A percentile compares a stretch with the other conserved stretches of the same genome.
Evolutionary conservation across 805 yeast species (phyloP).

Genomic region (Candida insectorum): DNA sequence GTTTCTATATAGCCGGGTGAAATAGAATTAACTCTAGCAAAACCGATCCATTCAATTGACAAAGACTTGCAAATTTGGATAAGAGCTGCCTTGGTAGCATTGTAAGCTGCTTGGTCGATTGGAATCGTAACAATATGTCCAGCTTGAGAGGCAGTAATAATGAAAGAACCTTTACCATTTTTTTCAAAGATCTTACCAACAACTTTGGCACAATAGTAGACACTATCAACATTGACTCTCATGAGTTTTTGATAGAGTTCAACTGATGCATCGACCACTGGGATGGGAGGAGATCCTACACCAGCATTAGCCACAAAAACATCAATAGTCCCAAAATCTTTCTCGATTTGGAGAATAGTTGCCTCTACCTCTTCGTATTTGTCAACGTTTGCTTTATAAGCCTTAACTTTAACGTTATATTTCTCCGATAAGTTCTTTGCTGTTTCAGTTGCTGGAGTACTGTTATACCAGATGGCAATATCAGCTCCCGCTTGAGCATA

Average conservation of each 20-base stretch:
- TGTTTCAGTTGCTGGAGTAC: slow-evolving; percentile 22
- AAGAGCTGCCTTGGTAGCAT: slow-evolving; percentile 37
- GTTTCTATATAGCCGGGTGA: slow-evolving; percentile 42
- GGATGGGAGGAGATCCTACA: slow-evolving; percentile 26
- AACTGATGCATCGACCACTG: slow-evolving; percentile 21
- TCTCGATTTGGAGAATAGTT: slow-evolving; percentile 14
- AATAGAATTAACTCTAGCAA: slow-evolving; percentile 37
- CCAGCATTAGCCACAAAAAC: slow-evolving; percentile 31
- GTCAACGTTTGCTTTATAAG: slow-evolving; percentile 28
- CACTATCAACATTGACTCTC: slow-evolving; percentile 22
- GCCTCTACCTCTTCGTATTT: slow-evolving; percentile 18
- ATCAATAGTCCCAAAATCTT: slow-evolving; percentile 23
- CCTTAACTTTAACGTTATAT: slow-evolving; percentile 13
- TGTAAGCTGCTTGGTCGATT: slow-evolving; percentile 34
- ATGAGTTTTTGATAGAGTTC: slow-evolving; percentile 21
- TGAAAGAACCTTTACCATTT: slow-evolving; percentile 35
- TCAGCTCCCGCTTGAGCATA: slow-evolving; percentile 73
- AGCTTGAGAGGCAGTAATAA: slow-evolving; percentile 41
- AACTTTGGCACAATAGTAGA: slow-evolving; percentile 25
- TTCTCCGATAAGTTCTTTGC: slow-evolving; percentile 9
- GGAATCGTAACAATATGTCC: slow-evolving; percentile 35
- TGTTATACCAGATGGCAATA: slow-evolving; percentile 58
- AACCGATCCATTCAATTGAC: slow-evolving; percentile 41
- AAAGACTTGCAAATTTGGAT: slow-evolving; percentile 32
- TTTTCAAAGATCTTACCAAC: slow-evolving; percentile 21